Conservation (phyloP, 768 basidiomycete genomes). For the Mycena maculata region DNA sequence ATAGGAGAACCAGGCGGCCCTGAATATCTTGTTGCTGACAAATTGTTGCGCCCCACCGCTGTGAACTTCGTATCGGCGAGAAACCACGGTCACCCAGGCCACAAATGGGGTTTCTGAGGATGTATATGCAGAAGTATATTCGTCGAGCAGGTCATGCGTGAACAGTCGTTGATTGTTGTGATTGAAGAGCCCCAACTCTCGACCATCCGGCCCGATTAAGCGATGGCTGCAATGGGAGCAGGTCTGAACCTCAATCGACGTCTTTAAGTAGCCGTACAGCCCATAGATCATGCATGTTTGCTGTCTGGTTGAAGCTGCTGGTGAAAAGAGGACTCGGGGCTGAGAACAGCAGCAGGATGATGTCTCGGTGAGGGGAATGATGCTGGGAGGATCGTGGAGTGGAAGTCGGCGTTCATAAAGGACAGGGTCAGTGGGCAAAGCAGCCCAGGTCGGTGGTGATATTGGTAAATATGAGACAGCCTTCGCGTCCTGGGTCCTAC, state of each 20-base stretch:
- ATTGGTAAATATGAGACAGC: conserved; percentile 26
- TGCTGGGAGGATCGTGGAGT: not conserved
- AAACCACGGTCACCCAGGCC: conserved; percentile 16
- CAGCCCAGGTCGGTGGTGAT: conserved; percentile 18
- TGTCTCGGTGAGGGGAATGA: not conserved
- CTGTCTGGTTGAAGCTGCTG: not conserved
- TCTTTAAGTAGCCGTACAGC: not conserved
- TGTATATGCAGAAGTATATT: conserved; percentile 28
- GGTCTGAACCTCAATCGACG: conserved; percentile 14
- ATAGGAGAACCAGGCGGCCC: conserved; percentile 32
- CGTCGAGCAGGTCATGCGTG: conserved; percentile 30
- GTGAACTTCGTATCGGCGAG: conserved; percentile 14
- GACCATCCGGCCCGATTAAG: conserved; percentile 23
- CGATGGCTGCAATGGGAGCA: conserved; percentile 15
- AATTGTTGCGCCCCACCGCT: not conserved
- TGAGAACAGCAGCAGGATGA: conserved; percentile 17
- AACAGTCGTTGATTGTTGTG: conserved; percentile 28
- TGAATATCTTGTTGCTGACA: conserved; percentile 15
- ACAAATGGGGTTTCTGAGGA: conserved; percentile 31
- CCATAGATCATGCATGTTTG: conserved; percentile 13
- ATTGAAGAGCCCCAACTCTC: conserved; percentile 32
- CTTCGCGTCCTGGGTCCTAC: not conserved
- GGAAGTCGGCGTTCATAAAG: conserved; percentile 1
- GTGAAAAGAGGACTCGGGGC: not conserved
- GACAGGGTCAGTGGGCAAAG: conserved; percentile 3